Evolutionary conservation across 2,329 filamentous ascomycete species (phyloP), one percentile per base, ranked within the genome.

Genomic region (Chaetomium olivaceum): DNA sequence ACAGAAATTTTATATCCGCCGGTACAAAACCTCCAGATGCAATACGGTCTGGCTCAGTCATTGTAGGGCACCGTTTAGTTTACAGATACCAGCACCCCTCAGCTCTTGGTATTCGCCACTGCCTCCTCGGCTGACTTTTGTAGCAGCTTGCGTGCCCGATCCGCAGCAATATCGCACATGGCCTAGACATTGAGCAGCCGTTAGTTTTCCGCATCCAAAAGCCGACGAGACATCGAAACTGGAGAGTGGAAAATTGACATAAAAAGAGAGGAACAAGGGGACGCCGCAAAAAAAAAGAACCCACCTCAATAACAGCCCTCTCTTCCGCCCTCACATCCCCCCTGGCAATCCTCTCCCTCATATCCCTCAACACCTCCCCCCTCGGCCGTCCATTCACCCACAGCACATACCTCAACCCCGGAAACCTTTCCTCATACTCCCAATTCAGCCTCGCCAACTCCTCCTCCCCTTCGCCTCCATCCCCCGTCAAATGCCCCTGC

Each of bases 131-230:
- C 58, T 11, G 63, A 57, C 12, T 69, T 67, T 27, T 61, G 54
- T 46, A 68, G 74, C 48, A 91, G 76, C 77, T 93, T 96, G 36
- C 78, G 76, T 0, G 89, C 91, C 58, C 93, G 85, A 73, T 97
- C 92, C 60, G 86, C 85, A 33, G 93, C 93, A 74, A 97, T 97
- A 72, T 93, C 91, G 74, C 92, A 92, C 91, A 97, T 97, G 50
- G 93, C 93, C 90, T 92, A 31, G 8, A 21, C 25, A 64, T 31
- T 11, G n/a, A 25, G 61, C 65, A 74, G 71, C 64, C 14, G 6
- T 43, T 43, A 43, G 39, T 7, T n/a, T 39, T 12, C 36, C 14
- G 14, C 14, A 29, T 12, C 36, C 36, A 16, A 19, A 4, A 43
- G 12, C 14, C 11, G 16, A 14, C 14, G 4, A 43, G 1, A 43